phyloP scores from a whole-genome alignment of 352 stramenopile species.

The Phytopythium boreale region DNA sequence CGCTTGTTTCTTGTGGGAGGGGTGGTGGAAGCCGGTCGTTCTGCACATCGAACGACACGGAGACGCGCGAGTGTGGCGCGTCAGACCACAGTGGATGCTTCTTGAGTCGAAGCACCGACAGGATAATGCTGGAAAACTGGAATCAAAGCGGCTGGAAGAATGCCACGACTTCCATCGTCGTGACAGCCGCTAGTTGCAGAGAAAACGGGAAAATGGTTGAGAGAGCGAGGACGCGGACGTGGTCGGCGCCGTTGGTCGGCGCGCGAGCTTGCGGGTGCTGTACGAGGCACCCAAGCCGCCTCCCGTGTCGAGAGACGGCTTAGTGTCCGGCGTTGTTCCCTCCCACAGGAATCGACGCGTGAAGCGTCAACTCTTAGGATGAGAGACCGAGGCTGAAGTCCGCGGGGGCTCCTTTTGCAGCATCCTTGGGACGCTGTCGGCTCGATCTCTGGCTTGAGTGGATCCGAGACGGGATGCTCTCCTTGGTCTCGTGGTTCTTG shows the following conservation, averaged over 20 bases:
- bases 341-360: not conserved
- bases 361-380: not conserved
- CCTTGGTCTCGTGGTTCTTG: not conserved
- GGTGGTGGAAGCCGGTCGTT: not conserved
- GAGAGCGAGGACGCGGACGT: not conserved
- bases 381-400: not conserved
- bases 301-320: not conserved
- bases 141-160: not conserved
- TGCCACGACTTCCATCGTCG: not conserved
- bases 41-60: constrained; percentile 5
- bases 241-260: not conserved
- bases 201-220: not conserved
- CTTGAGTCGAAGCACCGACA: not conserved
- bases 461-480: not conserved
- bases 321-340: not conserved
- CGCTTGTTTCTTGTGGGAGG: no score
- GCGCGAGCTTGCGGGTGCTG: not conserved
- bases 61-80: not conserved
- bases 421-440: not conserved
- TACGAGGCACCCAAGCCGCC: not conserved
- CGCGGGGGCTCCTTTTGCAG: not conserved
- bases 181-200: not conserved
- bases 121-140: not conserved
- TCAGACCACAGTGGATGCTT: not conserved
- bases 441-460: not conserved